Evolutionary conservation across 768 basidiomycete species (phyloP), one percentile per base, ranked within the genome.

Genomic region (Boletus rex-veris): DNA sequence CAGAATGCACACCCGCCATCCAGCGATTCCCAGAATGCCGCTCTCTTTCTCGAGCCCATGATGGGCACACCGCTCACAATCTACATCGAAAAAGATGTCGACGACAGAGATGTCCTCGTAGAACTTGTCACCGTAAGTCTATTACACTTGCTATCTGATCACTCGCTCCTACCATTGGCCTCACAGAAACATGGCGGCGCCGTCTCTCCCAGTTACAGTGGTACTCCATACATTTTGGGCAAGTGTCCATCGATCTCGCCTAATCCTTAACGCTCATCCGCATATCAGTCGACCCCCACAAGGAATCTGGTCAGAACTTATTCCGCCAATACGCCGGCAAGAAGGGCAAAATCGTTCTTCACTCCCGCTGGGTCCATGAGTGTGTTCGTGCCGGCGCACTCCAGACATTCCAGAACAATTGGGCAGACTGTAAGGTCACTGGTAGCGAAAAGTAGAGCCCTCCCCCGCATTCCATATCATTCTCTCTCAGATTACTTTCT

Each of bases 21-120:
- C 24, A 65, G 72, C 42, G 74, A 70, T 61, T 68, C 72, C 57
- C 64, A 73, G 57, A 74, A 75, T 58, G 66, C 64, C 40, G 41
- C 45, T n/a, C 77, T 92, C 51, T 93, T 93, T 65, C 74, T 90
- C 46, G 90, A 93, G 67, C 88, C 87, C 61, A 85, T 89, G 81
- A 80, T 90, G 69, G 91, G 91, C 62, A 82, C 77, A 1, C 83
- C 89, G 3, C 78, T 92, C 48, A 72, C 79, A 21, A 77, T 92
- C 56, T 93, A 87, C 72, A 77, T 93, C 63, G 88, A 90, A 62
- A 87, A 89, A 60, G 89, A 92, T 52, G 86, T 92, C 19, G 75
- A 80, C 19, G 84, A 90, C 72, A 82, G 81, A 63, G 83, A 86
- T 16, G 59, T 69, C 49, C 73, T 93, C 48, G 77, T 81, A 33